Percentiles rank a stretch among this genome's conserved stretches.
phyloP scores from a whole-genome alignment of 345 rosid genomes.

The Conringia planisiliqua region DNA sequence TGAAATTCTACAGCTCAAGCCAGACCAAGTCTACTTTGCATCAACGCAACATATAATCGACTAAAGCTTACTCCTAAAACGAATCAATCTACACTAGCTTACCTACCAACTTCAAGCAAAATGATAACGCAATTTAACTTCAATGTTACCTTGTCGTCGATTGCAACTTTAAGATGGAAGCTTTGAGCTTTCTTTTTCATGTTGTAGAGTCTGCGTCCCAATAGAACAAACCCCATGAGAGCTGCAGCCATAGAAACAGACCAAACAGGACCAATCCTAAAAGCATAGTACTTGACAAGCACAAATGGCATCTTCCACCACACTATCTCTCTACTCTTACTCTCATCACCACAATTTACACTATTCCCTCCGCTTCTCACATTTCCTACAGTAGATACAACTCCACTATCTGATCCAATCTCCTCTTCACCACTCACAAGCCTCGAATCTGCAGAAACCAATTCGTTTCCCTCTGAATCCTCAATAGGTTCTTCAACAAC shows the following conservation, averaged over 20 bases:
- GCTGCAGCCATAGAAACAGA: slow-evolving; percentile 89
- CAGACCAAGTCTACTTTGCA: background rate
- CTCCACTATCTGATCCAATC: background rate
- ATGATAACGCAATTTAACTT: background rate
- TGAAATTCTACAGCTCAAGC: too few species aligned
- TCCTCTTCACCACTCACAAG: slow-evolving; percentile 10
- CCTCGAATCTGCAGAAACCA: slow-evolving; percentile 9
- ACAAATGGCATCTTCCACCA: slow-evolving; percentile 99
- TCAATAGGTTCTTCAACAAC: background rate
- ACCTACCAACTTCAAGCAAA: background rate
- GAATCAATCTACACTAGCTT: background rate
- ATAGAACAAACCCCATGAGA: slow-evolving; percentile 67
- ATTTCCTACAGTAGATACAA: slow-evolving; percentile 14
- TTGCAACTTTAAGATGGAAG: slow-evolving; percentile 75
- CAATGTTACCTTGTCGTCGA: slow-evolving; percentile 77
- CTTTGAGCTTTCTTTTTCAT: slow-evolving; percentile 70
- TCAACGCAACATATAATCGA: background rate
- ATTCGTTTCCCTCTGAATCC: slow-evolving; percentile 22
- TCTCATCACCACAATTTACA: slow-evolving; percentile 23
- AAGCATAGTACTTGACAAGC: slow-evolving; percentile 65
- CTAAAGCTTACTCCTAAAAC: background rate
- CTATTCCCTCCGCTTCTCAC: background rate
- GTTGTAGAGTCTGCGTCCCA: slow-evolving; percentile 72
- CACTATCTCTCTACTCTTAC: slow-evolving; percentile 34
- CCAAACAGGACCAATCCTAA: slow-evolving; percentile 83